Evolutionary conservation across 2,329 filamentous ascomycete species (phyloP).

Genomic region (Talaromyces amestolkiae): DNA sequence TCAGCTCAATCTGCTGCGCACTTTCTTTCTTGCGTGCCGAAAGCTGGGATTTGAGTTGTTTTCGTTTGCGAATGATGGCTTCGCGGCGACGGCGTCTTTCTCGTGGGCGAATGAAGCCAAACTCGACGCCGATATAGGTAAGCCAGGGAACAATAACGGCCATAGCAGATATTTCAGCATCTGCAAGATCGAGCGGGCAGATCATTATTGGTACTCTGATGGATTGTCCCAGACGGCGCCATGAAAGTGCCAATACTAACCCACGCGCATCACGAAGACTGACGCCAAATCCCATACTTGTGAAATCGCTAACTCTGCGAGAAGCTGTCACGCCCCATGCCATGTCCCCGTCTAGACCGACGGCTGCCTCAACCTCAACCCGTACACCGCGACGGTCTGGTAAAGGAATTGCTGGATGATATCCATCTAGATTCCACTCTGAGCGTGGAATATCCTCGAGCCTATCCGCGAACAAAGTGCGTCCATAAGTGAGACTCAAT

Average conservation of each 20-base stretch:
- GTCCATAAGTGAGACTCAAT: constrained; percentile 36
- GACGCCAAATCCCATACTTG: constrained; percentile 40
- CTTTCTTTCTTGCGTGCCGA: constrained; percentile 39
- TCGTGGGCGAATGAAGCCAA: constrained; percentile 41
- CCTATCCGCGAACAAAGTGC: constrained; percentile 39
- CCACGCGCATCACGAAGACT: constrained; percentile 35
- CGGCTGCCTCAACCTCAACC: constrained; percentile 32
- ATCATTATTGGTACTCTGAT: constrained; percentile 41
- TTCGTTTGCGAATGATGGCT: constrained; percentile 35
- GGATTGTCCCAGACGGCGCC: constrained; percentile 42
- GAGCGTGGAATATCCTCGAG: constrained; percentile 34
- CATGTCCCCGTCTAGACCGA: constrained; percentile 31
- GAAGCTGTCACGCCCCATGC: constrained; percentile 37
- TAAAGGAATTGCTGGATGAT: constrained; percentile 32
- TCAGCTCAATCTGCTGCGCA: constrained; percentile 39
- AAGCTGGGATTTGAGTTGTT: constrained; percentile 37
- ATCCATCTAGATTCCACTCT: constrained; percentile 43
- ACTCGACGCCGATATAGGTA: constrained; percentile 42
- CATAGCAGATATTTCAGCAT: constrained; percentile 34
- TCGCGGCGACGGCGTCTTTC: constrained; percentile 36
- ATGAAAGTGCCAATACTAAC: constrained; percentile 39
- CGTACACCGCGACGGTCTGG: constrained; percentile 34
- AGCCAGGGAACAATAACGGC: constrained; percentile 40
- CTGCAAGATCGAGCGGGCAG: constrained; percentile 35
- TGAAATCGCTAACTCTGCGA: constrained; percentile 38